Conservation (phyloP, 202 grass and related monocot genomes). For the Cymbopogon flexuosus region DNA sequence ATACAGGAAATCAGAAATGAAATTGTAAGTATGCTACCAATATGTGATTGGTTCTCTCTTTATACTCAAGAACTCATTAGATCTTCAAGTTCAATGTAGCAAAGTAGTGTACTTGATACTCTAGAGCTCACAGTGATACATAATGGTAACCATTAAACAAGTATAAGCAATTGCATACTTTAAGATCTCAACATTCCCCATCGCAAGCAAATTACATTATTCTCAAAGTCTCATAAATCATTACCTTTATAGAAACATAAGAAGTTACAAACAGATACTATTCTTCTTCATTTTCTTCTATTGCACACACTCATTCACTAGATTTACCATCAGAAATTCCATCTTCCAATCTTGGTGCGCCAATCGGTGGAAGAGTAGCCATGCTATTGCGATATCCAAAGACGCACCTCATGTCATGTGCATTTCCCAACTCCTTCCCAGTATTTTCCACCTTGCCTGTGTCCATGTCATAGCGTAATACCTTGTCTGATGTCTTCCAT, state of each 20-base stretch:
- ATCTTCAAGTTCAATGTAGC: not conserved
- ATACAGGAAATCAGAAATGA: too few relatives aligned
- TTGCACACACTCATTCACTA: not conserved
- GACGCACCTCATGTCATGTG: not conserved
- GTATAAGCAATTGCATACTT: not conserved
- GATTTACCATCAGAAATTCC: not conserved
- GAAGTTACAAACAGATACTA: not conserved
- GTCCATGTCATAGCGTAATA: not conserved
- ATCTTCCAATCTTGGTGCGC: not conserved
- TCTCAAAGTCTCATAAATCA: not conserved
- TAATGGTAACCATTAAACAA: not conserved
- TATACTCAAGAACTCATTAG: not conserved
- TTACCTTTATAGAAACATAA: not conserved
- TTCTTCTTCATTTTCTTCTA: not conserved
- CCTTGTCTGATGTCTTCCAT: not conserved
- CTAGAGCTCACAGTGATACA: not conserved
- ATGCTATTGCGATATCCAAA: not conserved
- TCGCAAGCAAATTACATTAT: not conserved
- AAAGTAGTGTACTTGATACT: not conserved
- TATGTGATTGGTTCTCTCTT: too few relatives aligned
- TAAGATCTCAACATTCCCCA: not conserved
- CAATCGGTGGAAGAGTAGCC: not conserved
- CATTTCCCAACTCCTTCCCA: not conserved
- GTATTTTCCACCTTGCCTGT: not conserved
- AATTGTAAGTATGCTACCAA: too few relatives aligned